phyloP scores from a whole-genome alignment of 192 early-diverging fungal genomes.

The Dissophora ornata region DNA sequence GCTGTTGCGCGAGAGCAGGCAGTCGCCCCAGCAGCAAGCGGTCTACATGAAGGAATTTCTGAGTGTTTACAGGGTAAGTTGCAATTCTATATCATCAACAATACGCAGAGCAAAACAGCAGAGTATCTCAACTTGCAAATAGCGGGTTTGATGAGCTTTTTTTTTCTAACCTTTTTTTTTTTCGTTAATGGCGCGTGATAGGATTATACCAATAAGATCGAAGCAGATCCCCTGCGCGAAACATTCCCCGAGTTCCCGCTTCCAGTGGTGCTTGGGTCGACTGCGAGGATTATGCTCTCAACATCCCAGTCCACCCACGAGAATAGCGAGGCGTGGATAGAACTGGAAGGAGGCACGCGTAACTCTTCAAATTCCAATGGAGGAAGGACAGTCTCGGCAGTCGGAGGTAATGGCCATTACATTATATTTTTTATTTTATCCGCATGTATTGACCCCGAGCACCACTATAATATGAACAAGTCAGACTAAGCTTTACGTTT shows the following conservation, averaged over 20 bases:
- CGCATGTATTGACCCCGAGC: background rate
- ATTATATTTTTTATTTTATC: background rate
- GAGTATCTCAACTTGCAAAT: no score
- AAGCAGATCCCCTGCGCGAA: constrained; percentile 59
- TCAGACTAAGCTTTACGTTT: no score
- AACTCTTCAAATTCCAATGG: constrained; percentile 54
- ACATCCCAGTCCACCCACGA: constrained; percentile 69
- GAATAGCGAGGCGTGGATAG: constrained; percentile 72
- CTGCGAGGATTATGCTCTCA: constrained; percentile 67
- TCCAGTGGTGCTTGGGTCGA: constrained; percentile 67
- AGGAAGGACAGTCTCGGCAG: constrained; percentile 72
- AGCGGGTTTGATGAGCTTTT: no score
- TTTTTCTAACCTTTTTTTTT: no score
- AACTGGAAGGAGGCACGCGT: constrained; percentile 67
- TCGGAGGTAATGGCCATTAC: constrained; percentile 70
- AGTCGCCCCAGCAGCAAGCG: constrained; percentile 71
- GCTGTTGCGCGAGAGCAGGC: constrained; percentile 75
- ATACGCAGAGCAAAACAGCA: constrained; percentile 23
- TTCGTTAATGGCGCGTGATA: constrained; percentile 55
- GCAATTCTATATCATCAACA: constrained; percentile 7
- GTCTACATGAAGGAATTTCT: constrained; percentile 82
- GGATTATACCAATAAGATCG: constrained; percentile 61
- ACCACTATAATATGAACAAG: no score
- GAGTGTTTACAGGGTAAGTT: constrained; percentile 76
- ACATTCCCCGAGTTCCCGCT: constrained; percentile 66